A percentile compares a stretch with the other conserved stretches of the same genome.
Conservation (phyloP, 495 filamentous ascomycete species). For the Aspergillus biplanus region DNA sequence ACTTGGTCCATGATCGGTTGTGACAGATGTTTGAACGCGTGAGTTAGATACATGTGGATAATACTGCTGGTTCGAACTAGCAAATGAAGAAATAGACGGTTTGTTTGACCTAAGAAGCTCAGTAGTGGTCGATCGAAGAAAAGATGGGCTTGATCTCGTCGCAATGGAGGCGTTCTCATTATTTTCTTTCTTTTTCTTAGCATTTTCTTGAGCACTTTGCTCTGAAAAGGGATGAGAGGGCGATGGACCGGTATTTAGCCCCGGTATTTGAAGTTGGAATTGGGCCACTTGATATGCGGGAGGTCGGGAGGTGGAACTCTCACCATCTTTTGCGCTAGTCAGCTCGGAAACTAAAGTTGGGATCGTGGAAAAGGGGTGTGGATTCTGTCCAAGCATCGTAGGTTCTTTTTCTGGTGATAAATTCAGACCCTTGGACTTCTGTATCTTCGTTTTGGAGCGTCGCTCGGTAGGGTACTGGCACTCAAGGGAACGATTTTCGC, state of each 20-base stretch:
- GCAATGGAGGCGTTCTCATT: constrained; percentile 9
- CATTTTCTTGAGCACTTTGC: neutral
- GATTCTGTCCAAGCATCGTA: constrained; percentile 21
- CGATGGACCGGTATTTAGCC: constrained; percentile 6
- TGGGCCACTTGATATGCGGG: constrained; percentile 27
- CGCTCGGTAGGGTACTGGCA: constrained; percentile 56
- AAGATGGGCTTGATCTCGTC: constrained; percentile 1
- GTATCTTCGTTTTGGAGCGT: constrained; percentile 42
- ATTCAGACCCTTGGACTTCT: constrained; percentile 22
- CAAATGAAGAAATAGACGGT: constrained; percentile 19
- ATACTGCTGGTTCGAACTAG: constrained; percentile 12
- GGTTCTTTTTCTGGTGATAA: constrained; percentile 20
- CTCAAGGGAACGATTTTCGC: constrained; percentile 51
- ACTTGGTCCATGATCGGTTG: constrained; percentile 13
- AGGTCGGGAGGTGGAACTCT: constrained; percentile 10
- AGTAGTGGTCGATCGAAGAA: constrained; percentile 21
- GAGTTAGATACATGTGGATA: constrained; percentile 18
- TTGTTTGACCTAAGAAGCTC: constrained; percentile 4
- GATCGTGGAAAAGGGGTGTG: constrained; percentile 3
- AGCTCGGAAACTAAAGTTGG: constrained; percentile 1
- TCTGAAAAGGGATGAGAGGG: constrained; percentile 18
- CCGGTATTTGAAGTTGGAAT: constrained; percentile 30
- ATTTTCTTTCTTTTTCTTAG: neutral
- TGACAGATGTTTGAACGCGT: constrained; percentile 16
- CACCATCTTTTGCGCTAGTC: neutral